Base-by-base conservation (phyloP, 2,329 filamentous ascomycete species). In the Aureobasidium sp. region DNA sequence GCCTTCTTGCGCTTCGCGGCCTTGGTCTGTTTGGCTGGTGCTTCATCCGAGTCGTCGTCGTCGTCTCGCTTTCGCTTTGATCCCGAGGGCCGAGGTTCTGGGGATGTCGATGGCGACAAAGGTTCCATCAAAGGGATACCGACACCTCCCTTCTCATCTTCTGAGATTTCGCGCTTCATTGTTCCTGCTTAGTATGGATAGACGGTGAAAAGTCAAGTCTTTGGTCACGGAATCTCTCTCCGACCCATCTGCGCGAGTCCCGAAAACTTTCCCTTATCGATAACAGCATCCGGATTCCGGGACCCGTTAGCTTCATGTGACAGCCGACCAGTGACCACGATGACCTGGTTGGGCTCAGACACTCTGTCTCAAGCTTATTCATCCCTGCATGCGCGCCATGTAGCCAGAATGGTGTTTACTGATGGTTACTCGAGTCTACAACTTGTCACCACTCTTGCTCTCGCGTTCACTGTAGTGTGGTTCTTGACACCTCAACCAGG, bases 1-100 rank as follows among this genome's bases (percentile, higher is more conserved):
- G 77, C 85, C 53, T 68, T 65, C 25, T 50, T 50, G 47, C 47
- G 47, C 64, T 79, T 79, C 57, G 66, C 62, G 57, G 66, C 64
- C 56, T 68, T 68, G 51, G 57, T 62, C 22, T 47, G 32, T 30
- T 25, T 17, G 17, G 24, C 27, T 8, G 40, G 32, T 39, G 51
- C 21, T 39, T 64, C 63, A n/a, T 61, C 65, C 16, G 59, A 60
- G 38, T 65, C 64, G 11, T 63, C 60, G 44, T 61, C 60, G 38
- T 61, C 57, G 24, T 62, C 58, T 27, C 71, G 66, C 62, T 75
- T 76, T 39, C 71, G 65, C 62, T 74, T 74, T n/a, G 58, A 56
- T 12, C 54, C 64, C 67, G 34, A 64, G 64, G n/a, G 60, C 58
- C 57, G 60, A 19, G 60, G 44, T 41, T 52, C 59, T 1, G 63